Percentiles rank a stretch among this genome's conserved stretches.
Evolutionary conservation across 257 asterid genomes (phyloP).

Genomic region (Nicotiana noctiflora): DNA sequence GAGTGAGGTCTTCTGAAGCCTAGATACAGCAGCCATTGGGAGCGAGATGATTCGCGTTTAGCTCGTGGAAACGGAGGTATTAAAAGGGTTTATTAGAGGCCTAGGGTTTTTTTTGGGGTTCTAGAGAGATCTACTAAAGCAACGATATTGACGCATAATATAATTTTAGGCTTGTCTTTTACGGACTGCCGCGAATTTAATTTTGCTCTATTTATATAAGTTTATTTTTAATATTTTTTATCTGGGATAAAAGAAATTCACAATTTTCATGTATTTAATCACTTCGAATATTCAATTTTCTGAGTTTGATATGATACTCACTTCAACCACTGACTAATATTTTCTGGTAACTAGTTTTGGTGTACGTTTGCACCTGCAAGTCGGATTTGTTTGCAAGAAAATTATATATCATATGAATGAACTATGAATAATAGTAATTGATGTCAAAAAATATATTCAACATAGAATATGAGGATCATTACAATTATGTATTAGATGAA

Average conservation of each 20-base stretch:
- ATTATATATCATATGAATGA: no score
- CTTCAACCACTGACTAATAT: no score
- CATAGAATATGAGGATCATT: no score
- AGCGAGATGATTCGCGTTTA: neutral
- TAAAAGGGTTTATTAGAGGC: neutral
- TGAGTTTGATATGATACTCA: no score
- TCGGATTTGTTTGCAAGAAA: no score
- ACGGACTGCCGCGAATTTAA: neutral
- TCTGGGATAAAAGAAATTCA: neutral
- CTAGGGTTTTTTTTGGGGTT: slow-evolving; percentile 2
- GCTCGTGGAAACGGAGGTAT: neutral
- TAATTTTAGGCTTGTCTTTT: neutral
- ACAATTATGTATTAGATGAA: no score
- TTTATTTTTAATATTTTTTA: neutral
- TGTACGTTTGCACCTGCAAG: no score
- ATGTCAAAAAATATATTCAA: no score
- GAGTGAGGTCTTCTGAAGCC: neutral
- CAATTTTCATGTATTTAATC: no score
- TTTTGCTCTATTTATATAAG: neutral
- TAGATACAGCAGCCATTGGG: neutral
- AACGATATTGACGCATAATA: neutral
- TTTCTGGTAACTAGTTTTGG: no score
- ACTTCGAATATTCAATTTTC: neutral
- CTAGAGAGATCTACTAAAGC: neutral
- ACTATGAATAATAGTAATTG: no score